These are phyloP conservation scores for Seiridium cupressi DNA, from an alignment of 2,329 filamentous ascomycete genomes.

Conservation along the genomic window DNA sequence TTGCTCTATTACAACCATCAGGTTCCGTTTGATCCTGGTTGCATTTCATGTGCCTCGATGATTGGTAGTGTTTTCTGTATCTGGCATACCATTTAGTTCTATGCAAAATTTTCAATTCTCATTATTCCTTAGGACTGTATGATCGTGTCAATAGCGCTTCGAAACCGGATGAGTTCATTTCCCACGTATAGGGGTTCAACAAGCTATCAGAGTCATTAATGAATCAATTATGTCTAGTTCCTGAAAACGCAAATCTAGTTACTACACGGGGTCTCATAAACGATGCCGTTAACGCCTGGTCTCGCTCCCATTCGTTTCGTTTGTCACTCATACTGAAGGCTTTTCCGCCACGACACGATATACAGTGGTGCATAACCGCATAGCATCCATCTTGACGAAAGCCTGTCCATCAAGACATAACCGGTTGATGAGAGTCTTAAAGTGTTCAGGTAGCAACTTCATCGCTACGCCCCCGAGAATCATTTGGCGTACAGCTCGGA, in stretches of 20 bases:
- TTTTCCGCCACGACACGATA: conserved; percentile 53
- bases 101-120: too few relatives aligned
- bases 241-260: neutral
- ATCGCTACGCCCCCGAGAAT: conserved; percentile 47
- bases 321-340: conserved; percentile 19
- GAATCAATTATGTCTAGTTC: neutral
- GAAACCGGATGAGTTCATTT: too few relatives aligned
- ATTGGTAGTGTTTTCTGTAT: too few relatives aligned
- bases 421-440: conserved; percentile 51
- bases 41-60: too few relatives aligned
- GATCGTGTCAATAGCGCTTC: too few relatives aligned
- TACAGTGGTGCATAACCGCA: conserved; percentile 50
- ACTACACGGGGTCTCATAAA: neutral
- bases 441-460: conserved; percentile 45
- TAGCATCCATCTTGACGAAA: conserved; percentile 54
- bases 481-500: conserved; percentile 46
- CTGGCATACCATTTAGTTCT: too few relatives aligned
- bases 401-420: conserved; percentile 52
- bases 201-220: neutral
- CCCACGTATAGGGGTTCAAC: too few relatives aligned
- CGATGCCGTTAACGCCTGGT: neutral
- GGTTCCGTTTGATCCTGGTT: too few relatives aligned
- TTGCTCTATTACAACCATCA: too few relatives aligned
- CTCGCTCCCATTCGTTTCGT: neutral
- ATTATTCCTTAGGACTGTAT: too few relatives aligned